Percentiles rank a stretch among this genome's conserved stretches.
These are phyloP conservation scores for Boletus subparvulus DNA, from an alignment of 768 basidiomycete genomes.

Conservation along the genomic window DNA sequence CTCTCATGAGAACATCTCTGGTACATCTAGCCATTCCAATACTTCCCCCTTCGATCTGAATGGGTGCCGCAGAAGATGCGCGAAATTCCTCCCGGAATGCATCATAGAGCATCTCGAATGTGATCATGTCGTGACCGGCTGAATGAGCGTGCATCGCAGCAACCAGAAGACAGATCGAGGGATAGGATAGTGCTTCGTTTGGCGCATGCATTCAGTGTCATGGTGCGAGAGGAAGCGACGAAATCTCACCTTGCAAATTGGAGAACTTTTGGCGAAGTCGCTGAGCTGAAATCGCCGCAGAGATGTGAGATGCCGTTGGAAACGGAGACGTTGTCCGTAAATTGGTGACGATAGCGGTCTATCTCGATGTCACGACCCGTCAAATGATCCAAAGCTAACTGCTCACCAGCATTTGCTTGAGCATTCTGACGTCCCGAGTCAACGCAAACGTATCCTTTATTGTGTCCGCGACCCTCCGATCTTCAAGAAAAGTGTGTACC, in stretches of 20 bases:
- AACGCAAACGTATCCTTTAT: slow-evolving; percentile 63
- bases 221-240: neutral
- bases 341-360: slow-evolving; percentile 47
- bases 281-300: slow-evolving; percentile 47
- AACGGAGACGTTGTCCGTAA: slow-evolving; percentile 54
- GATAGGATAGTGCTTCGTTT: slow-evolving; percentile 67
- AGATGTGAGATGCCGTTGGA: slow-evolving; percentile 47
- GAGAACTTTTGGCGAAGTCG: slow-evolving; percentile 55
- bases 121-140: slow-evolving; percentile 76
- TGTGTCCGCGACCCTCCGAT: slow-evolving; percentile 43
- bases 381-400: neutral
- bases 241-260: slow-evolving; percentile 51
- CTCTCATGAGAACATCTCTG: slow-evolving; percentile 62
- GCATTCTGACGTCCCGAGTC: slow-evolving; percentile 56
- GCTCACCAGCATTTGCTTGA: slow-evolving; percentile 63
- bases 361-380: slow-evolving; percentile 8
- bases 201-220: neutral
- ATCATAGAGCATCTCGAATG: slow-evolving; percentile 89
- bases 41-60: slow-evolving; percentile 69
- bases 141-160: slow-evolving; percentile 77
- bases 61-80: slow-evolving; percentile 68
- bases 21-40: slow-evolving; percentile 74
- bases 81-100: slow-evolving; percentile 74
- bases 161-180: slow-evolving; percentile 78
- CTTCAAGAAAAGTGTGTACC: slow-evolving; percentile 57